Conservation (phyloP, 345 rosid genomes). For the Litchi chinensis region DNA sequence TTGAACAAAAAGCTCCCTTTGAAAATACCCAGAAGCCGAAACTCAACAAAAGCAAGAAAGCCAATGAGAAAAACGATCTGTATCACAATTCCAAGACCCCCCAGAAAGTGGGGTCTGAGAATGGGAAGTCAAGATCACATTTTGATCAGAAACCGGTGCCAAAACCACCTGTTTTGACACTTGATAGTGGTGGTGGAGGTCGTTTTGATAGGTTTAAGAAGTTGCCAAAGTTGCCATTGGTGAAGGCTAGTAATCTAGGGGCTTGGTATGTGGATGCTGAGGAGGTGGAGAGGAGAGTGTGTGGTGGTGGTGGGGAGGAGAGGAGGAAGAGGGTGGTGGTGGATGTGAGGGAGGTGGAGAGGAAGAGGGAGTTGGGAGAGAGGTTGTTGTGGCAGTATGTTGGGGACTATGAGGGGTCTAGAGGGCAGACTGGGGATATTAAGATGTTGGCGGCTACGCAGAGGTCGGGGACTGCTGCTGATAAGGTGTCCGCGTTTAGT, state of each 20-base stretch:
- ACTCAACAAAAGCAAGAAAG: constrained; percentile 9
- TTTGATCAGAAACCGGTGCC: constrained; percentile 38
- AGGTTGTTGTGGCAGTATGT: constrained; percentile 78
- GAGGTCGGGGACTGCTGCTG: constrained; percentile 92
- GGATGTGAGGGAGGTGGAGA: constrained; percentile 60
- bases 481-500: constrained; percentile 89
- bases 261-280: constrained; percentile 77
- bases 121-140: not conserved
- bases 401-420: constrained; percentile 59
- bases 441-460: constrained; percentile 86
- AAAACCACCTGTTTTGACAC: constrained; percentile 60
- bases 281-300: constrained; percentile 74
- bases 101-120: constrained; percentile 13
- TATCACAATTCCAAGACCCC: constrained; percentile 13
- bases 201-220: constrained; percentile 46
- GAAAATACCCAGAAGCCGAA: constrained; percentile 23
- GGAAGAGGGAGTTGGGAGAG: constrained; percentile 80
- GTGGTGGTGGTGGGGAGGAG: constrained; percentile 48
- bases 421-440: constrained; percentile 80
- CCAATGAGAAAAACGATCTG: not conserved
- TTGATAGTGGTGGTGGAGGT: constrained; percentile 25
- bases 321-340: constrained; percentile 45
- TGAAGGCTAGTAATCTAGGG: constrained; percentile 66
- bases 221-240: constrained; percentile 70
- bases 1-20: constrained; percentile 20